Conservation (phyloP, 2,329 filamentous ascomycete species). For the Alternaria panax region DNA sequence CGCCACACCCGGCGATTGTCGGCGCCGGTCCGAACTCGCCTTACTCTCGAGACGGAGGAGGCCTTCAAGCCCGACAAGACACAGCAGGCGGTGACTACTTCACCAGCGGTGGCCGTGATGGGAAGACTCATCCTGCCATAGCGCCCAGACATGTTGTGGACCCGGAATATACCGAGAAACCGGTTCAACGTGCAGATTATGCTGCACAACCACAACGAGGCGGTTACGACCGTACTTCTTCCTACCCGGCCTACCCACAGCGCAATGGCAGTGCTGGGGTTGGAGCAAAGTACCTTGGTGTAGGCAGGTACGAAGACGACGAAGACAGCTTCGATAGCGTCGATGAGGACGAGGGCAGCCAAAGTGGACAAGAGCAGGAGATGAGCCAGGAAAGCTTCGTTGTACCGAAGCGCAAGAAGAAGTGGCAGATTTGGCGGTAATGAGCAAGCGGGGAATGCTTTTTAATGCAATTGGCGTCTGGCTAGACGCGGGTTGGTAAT, state of each 20-base stretch:
- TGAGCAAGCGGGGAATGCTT: background rate
- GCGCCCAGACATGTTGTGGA: slow-evolving; percentile 13
- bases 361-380: slow-evolving; percentile 40
- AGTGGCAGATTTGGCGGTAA: slow-evolving; percentile 49
- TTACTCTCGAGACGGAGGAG: slow-evolving; percentile 37
- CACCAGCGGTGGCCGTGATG: slow-evolving; percentile 30
- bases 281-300: slow-evolving; percentile 40
- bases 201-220: slow-evolving; percentile 27
- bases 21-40: slow-evolving; percentile 45
- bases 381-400: slow-evolving; percentile 45
- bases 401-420: slow-evolving; percentile 49
- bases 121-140: slow-evolving; percentile 15
- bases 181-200: slow-evolving; percentile 24
- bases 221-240: slow-evolving; percentile 32
- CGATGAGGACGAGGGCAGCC: slow-evolving; percentile 31
- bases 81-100: slow-evolving; percentile 41
- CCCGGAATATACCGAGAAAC: slow-evolving; percentile 19
- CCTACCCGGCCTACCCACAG: slow-evolving; percentile 31
- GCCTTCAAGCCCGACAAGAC: slow-evolving; percentile 41
- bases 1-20: slow-evolving; percentile 48
- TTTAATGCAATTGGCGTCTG: background rate
- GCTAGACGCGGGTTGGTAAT: background rate
- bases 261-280: slow-evolving; percentile 36
- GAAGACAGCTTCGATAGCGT: slow-evolving; percentile 37
- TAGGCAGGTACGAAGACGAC: slow-evolving; percentile 42